Percentiles rank a stretch among this genome's conserved stretches.
phyloP scores from a whole-genome alignment of 177 flowering plant species.

The Telopea speciosissima region DNA sequence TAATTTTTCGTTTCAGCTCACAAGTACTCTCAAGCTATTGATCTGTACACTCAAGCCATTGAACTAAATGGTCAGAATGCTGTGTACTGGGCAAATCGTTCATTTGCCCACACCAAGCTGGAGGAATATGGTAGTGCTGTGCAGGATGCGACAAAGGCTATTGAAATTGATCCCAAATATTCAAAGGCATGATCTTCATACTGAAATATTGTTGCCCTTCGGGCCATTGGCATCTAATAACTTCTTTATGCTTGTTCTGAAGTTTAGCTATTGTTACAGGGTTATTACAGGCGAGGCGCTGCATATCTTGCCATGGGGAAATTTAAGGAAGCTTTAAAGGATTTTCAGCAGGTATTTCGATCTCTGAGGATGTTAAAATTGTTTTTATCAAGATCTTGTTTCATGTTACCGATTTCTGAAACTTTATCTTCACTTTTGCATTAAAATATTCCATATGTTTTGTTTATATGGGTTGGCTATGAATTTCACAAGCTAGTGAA shows the following conservation, averaged over 20 bases:
- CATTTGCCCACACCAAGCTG: slow-evolving; percentile 85
- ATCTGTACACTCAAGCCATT: slow-evolving; percentile 78
- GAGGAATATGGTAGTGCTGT: slow-evolving; percentile 99
- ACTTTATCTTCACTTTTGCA: too few species aligned
- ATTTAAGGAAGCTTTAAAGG: slow-evolving; percentile 95
- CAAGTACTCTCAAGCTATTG: slow-evolving; percentile 81
- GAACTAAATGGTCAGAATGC: slow-evolving; percentile 66
- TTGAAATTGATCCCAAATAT: slow-evolving; percentile 86
- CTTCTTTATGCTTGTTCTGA: slow-evolving; percentile 1
- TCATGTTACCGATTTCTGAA: background rate
- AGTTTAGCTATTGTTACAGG: slow-evolving; percentile 36
- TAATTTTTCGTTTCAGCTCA: slow-evolving; percentile 43
- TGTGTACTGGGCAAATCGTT: slow-evolving; percentile 95
- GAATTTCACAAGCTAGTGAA: too few species aligned
- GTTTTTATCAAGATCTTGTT: background rate
- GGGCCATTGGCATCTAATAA: background rate
- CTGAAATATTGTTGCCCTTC: background rate
- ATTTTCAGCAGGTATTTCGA: slow-evolving; percentile 80
- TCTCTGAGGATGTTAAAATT: background rate
- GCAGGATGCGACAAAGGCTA: slow-evolving; percentile 87
- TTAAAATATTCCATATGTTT: too few species aligned
- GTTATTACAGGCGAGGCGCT: slow-evolving; percentile 94
- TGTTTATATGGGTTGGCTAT: too few species aligned
- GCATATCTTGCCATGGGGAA: slow-evolving; percentile 98
- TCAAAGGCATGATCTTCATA: slow-evolving; percentile 54